Base-by-base conservation (phyloP, 2,329 filamentous ascomycete species). In the Lecanicillium sp. region DNA sequence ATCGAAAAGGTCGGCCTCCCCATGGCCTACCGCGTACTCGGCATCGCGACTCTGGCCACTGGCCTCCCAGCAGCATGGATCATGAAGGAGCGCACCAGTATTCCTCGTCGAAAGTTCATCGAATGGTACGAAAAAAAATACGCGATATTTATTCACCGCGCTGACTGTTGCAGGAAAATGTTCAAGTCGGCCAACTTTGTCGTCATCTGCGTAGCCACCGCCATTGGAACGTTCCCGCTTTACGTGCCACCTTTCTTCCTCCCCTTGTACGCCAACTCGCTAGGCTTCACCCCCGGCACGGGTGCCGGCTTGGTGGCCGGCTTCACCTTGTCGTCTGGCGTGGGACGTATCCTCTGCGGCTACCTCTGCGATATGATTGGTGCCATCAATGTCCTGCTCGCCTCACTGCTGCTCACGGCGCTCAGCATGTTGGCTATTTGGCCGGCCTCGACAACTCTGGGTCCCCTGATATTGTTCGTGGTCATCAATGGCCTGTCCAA, bases 191-290 rank as follows among this genome's bases (percentile, higher is more conserved):
- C 69, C 19, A 69, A 67, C 9, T 83, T 82, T 58, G 54, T 66
- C 5, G 59, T 74, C 2, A 60, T 83, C 21, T 81, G 82, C 56
- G 55, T 75, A 4, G 71, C 72, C 4, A 74, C 76, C 1, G 74
- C 70, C 0, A 67, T 83, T 9, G 78, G 69, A 1, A 81, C 76
- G 2, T 83, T 83, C 52, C 74, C 79, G 0, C 69, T 83, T 14
- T 73, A 81, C 49, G 78, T 83, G 0, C 77, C 79, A 0, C 76
- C 79, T 0, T 83, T 80, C 62, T 83, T 82, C 57, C 62, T 83
- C 1, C 79, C 79, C 0, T 63, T 81, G 0, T 81, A 79, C 54
- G 70, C 69, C 23, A 62, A 68, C 4, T 76, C 77, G 0, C 66
- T 84, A n/a, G 75, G 76, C 0, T 63, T 83, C 7, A 68, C 71